Evolutionary conservation across 805 yeast species (phyloP).

Genomic region (Yamadazyma sp.): DNA sequence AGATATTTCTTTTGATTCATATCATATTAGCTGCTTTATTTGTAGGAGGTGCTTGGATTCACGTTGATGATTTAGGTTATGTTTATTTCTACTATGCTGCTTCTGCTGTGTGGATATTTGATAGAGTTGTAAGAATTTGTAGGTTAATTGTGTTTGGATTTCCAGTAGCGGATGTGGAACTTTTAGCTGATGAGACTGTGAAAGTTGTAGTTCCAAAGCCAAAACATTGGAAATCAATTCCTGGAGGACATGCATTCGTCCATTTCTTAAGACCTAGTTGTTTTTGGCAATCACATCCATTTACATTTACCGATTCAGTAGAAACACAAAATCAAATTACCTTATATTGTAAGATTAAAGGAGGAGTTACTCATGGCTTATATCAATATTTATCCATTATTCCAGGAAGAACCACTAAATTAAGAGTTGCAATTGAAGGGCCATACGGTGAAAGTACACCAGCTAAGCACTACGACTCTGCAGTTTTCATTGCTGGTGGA

Average conservation of each 20-base stretch:
- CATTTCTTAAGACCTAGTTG: constrained; percentile 30
- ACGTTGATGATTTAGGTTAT: constrained; percentile 34
- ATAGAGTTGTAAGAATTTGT: constrained; percentile 26
- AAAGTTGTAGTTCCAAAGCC: constrained; percentile 36
- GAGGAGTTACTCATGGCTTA: constrained; percentile 34
- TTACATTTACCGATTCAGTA: constrained; percentile 29
- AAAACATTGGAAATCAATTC: constrained; percentile 31
- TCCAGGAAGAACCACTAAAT: constrained; percentile 25
- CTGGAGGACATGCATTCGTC: constrained; percentile 42
- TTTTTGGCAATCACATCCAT: constrained; percentile 46
- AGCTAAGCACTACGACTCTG: constrained; percentile 47
- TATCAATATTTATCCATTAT: constrained; percentile 21
- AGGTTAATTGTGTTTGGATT: constrained; percentile 32
- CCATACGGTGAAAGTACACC: constrained; percentile 63
- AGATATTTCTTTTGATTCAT: constrained; percentile 32
- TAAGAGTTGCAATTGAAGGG: constrained; percentile 52
- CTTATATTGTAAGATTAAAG: constrained; percentile 34
- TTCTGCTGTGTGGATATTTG: constrained; percentile 36
- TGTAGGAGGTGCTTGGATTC: constrained; percentile 47
- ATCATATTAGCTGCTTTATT: constrained; percentile 34
- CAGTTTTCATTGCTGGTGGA: constrained; percentile 69
- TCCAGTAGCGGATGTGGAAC: constrained; percentile 27
- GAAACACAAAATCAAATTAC: constrained; percentile 20
- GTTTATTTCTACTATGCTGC: constrained; percentile 28
- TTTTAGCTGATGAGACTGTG: constrained; percentile 36